phyloP scores from a whole-genome alignment of 1,139 yeast genomes.

The Candida sanyaensis region DNA sequence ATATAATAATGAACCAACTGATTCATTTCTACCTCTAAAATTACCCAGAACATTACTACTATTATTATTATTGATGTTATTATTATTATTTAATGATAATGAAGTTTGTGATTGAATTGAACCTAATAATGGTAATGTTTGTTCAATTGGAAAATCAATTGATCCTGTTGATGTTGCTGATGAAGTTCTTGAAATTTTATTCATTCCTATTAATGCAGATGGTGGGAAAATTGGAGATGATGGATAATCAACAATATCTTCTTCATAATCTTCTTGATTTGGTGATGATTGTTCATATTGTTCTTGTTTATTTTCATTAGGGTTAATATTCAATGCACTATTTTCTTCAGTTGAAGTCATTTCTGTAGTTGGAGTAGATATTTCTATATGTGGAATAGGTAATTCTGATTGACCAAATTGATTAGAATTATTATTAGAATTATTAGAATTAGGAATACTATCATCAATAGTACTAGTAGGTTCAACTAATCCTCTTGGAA shows the following conservation, averaged over 20 bases:
- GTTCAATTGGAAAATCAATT: slow-evolving; percentile 32
- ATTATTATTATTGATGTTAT: slow-evolving; percentile 1
- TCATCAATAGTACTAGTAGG: slow-evolving; percentile 1
- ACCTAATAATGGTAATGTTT: slow-evolving; percentile 39
- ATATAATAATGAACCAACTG: slow-evolving; percentile 29
- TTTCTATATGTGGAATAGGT: slow-evolving; percentile 4
- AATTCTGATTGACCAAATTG: background rate
- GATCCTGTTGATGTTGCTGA: slow-evolving; percentile 11
- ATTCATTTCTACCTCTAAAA: slow-evolving; percentile 17
- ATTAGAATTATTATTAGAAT: no score
- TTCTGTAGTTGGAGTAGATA: slow-evolving; percentile 10
- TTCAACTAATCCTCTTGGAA: background rate
- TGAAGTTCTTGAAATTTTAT: slow-evolving; percentile 6
- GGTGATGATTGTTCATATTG: background rate
- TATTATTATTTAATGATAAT: slow-evolving; percentile 14
- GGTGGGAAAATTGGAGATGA: slow-evolving; percentile 13
- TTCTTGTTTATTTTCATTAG: background rate
- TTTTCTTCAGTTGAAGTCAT: slow-evolving; percentile 7
- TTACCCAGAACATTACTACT: no score
- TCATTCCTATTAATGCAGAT: slow-evolving; percentile 13
- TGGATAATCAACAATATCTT: slow-evolving; percentile 20
- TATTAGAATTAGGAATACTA: background rate
- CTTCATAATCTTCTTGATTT: slow-evolving; percentile 1
- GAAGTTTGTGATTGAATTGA: slow-evolving; percentile 28
- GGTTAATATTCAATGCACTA: slow-evolving; percentile 10